A percentile compares a stretch with the other conserved stretches of the same genome.
These are phyloP conservation scores for Rhizophagus prolifer DNA, from an alignment of 192 early-diverging fungal species.

Conservation along the genomic window DNA sequence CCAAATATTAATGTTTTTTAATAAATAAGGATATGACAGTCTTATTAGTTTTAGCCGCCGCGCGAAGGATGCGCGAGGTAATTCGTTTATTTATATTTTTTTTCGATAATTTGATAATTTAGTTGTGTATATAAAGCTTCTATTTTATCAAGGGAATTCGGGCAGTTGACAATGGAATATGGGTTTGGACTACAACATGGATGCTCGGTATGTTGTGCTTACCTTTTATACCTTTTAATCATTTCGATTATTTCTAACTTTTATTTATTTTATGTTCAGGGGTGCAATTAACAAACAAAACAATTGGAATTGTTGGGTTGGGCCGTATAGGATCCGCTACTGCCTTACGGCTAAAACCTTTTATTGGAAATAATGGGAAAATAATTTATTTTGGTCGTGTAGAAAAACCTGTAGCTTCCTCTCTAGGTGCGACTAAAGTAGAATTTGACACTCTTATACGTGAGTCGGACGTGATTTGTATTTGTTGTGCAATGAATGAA, in stretches of 20 bases:
- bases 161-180: conserved; percentile 41
- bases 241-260: background rate
- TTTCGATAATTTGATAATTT: background rate
- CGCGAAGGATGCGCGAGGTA: conserved; percentile 66
- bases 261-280: conserved; percentile 41
- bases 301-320: conserved; percentile 81
- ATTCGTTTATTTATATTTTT: background rate
- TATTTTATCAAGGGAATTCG: conserved; percentile 20
- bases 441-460: conserved; percentile 59
- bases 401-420: conserved; percentile 48
- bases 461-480: conserved; percentile 70
- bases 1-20: background rate
- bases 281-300: conserved; percentile 71
- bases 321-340: conserved; percentile 82
- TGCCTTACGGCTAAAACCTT: conserved; percentile 66
- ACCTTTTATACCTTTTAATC: background rate
- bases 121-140: background rate
- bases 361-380: conserved; percentile 50
- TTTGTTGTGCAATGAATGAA: conserved; percentile 71
- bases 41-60: conserved; percentile 71
- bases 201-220: conserved; percentile 37
- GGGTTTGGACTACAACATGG: conserved; percentile 68
- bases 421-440: conserved; percentile 50
- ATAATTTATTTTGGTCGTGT: conserved; percentile 63
- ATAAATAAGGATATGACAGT: conserved; percentile 61